Base-by-base conservation (phyloP, 148 eudicot species). In the Heliosperma pusillum region DNA sequence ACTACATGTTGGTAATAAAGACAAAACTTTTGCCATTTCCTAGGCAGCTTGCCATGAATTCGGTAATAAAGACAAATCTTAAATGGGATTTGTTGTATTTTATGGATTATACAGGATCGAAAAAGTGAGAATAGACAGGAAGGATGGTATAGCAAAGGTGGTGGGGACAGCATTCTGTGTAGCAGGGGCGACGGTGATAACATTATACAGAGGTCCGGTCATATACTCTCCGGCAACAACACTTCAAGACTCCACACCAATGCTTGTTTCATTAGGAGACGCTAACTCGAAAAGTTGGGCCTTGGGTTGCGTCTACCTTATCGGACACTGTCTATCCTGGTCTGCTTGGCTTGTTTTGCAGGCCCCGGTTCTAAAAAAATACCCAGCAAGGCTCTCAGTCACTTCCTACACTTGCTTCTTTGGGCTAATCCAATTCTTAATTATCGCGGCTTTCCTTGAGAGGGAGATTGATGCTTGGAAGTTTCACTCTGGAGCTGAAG, bases 381-480 rank as follows among this genome's bases (percentile, higher is more conserved):
- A 90, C 83, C 99, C 99, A 12, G 99, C 99, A 19, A 66, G 97
- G 62, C 90, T 92, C 22, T 92, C 99, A 0, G 87, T 95, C 72
- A 95, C 99, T 12, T 92, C 99, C 1, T 92, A 88, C 83, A 96
- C 95, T 76, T 95, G 97, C 78, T 90, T 95, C 87, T 95, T 95
- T 65, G 99, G 99, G 1, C 80, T 95, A 26, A 78, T 95, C 17
- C 99, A 95, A 86, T 95, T 95, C 42, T 64, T 95, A 7, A 70
- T 88, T 10, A 92, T 95, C 30, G 97, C 99, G 52, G 93, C 87
- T 2, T 88, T 95, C 78, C 15, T 86, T 59, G 99, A 95, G 86
- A 88, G 94, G 72, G 92, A 95, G 22, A 27, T 83, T 5, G 86
- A 91, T 8, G 97, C 97, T 60, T 95, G 99, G 99, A 85, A 81